Conservation (phyloP, 495 filamentous ascomycete species). For the Stereocaulon alpinum region DNA sequence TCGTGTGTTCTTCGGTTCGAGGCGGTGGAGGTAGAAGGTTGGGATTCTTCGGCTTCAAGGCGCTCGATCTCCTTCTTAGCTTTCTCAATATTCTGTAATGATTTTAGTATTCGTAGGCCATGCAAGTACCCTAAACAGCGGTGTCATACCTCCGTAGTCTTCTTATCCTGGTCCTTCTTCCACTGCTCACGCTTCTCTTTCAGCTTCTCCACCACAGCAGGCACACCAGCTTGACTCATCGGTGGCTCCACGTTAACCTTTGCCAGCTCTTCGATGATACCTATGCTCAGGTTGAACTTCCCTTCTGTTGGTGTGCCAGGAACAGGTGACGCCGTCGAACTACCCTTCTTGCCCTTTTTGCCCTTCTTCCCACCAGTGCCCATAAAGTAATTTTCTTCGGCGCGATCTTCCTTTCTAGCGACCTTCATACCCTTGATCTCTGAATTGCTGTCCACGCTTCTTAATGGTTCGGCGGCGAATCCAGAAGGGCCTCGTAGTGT, state of each 20-base stretch:
- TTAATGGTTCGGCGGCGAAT: conserved; percentile 66
- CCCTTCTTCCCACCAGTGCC: conserved; percentile 78
- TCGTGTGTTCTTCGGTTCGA: conserved; percentile 28
- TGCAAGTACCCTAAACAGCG: background rate
- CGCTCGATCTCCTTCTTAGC: conserved; percentile 57
- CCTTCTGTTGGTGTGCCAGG: conserved; percentile 34
- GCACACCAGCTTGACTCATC: conserved; percentile 71
- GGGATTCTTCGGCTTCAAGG: conserved; percentile 44
- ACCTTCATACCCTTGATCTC: conserved; percentile 69
- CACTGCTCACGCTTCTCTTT: conserved; percentile 85
- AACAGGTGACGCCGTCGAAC: conserved; percentile 35
- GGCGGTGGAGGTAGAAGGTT: conserved; percentile 26
- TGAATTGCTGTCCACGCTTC: conserved; percentile 63
- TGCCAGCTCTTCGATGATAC: conserved; percentile 79
- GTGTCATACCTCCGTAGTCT: conserved; percentile 77
- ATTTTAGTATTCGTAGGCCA: conserved; percentile 17
- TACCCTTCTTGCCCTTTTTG: conserved; percentile 77
- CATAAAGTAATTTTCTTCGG: conserved; percentile 76
- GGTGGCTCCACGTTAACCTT: conserved; percentile 79
- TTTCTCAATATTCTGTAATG: conserved; percentile 57
- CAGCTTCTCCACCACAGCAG: conserved; percentile 70
- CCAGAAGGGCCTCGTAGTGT: conserved; percentile 43
- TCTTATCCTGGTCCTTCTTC: conserved; percentile 80
- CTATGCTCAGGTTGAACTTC: conserved; percentile 80
- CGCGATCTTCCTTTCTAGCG: conserved; percentile 64